Conservation (phyloP, 345 rosid species). For the Sisymbrium irio region DNA sequence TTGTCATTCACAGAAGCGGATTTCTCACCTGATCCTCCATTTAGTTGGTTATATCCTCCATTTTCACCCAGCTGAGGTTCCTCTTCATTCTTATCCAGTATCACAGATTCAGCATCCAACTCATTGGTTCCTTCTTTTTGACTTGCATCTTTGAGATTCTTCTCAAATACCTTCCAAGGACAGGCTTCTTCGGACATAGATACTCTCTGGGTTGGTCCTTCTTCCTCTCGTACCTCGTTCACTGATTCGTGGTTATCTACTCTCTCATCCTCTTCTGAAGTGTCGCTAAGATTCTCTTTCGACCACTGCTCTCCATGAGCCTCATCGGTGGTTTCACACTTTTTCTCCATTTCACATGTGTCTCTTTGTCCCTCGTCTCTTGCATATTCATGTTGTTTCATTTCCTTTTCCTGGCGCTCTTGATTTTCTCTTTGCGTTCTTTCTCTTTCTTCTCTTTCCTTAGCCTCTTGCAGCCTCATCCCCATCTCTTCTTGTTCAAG, state of each 20-base stretch:
- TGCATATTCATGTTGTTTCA: slow-evolving; percentile 34
- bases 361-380: slow-evolving; percentile 37
- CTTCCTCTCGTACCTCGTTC: slow-evolving; percentile 23
- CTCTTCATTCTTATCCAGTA: slow-evolving; percentile 33
- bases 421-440: slow-evolving; percentile 29
- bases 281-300: slow-evolving; percentile 27
- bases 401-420: slow-evolving; percentile 45
- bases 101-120: slow-evolving; percentile 23
- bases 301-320: slow-evolving; percentile 35
- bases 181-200: slow-evolving; percentile 28
- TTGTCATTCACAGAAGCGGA: slow-evolving; percentile 4
- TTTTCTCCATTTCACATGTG: slow-evolving; percentile 36
- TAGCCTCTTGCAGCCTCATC: slow-evolving; percentile 31
- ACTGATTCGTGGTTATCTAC: slow-evolving; percentile 4
- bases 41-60: slow-evolving; percentile 27
- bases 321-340: slow-evolving; percentile 32
- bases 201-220: slow-evolving; percentile 34
- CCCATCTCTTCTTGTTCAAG: slow-evolving; percentile 29
- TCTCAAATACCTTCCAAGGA: slow-evolving; percentile 40
- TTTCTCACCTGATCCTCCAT: slow-evolving; percentile 30
- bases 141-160: slow-evolving; percentile 38
- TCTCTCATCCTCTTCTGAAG: slow-evolving; percentile 33
- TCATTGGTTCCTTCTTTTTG: slow-evolving; percentile 38
- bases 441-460: slow-evolving; percentile 35
- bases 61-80: slow-evolving; percentile 13